Percentiles rank a stretch among this genome's conserved stretches.
These are phyloP conservation scores for Leishmania martiniquensis DNA, from an alignment of 208 protist genomes.

Conservation along the genomic window DNA sequence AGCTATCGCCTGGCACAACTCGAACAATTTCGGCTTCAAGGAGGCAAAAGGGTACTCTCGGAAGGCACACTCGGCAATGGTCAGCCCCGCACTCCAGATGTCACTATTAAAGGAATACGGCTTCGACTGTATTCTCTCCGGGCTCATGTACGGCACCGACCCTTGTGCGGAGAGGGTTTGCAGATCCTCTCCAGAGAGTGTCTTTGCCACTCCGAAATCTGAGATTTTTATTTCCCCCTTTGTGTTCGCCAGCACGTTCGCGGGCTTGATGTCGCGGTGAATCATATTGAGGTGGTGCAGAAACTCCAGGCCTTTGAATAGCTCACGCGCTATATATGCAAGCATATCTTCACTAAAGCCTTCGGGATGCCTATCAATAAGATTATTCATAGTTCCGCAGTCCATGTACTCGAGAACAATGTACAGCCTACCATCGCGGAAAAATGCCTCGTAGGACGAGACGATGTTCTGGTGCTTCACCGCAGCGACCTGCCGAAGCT, in stretches of 20 bases:
- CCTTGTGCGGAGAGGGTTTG: slow-evolving; percentile 89
- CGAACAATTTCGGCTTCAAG: slow-evolving; percentile 79
- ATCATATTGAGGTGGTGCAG: slow-evolving; percentile 90
- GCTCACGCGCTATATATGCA: slow-evolving; percentile 82
- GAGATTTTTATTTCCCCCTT: slow-evolving; percentile 96
- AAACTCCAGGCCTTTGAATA: slow-evolving; percentile 85
- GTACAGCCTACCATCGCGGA: slow-evolving; percentile 84
- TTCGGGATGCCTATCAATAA: slow-evolving; percentile 73
- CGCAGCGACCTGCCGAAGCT: slow-evolving; percentile 81
- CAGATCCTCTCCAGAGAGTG: slow-evolving; percentile 71
- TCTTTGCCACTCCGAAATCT: slow-evolving; percentile 96
- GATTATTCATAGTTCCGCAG: slow-evolving; percentile 84
- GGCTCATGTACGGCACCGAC: slow-evolving; percentile 95
- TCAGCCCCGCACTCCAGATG: slow-evolving; percentile 93
- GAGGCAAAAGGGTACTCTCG: slow-evolving; percentile 85
- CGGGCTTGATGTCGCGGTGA: slow-evolving; percentile 97
- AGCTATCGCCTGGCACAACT: slow-evolving; percentile 83
- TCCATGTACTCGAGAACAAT: slow-evolving; percentile 94
- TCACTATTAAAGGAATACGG: slow-evolving; percentile 92
- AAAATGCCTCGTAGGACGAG: slow-evolving; percentile 91
- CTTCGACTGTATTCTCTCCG: slow-evolving; percentile 89
- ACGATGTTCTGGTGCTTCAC: slow-evolving; percentile 91
- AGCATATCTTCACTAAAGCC: slow-evolving; percentile 82
- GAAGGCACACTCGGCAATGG: slow-evolving; percentile 87
- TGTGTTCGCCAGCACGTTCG: slow-evolving; percentile 97